Base-by-base conservation (phyloP, 192 early-diverging fungal species). In the Irineochytrium annulatum region DNA sequence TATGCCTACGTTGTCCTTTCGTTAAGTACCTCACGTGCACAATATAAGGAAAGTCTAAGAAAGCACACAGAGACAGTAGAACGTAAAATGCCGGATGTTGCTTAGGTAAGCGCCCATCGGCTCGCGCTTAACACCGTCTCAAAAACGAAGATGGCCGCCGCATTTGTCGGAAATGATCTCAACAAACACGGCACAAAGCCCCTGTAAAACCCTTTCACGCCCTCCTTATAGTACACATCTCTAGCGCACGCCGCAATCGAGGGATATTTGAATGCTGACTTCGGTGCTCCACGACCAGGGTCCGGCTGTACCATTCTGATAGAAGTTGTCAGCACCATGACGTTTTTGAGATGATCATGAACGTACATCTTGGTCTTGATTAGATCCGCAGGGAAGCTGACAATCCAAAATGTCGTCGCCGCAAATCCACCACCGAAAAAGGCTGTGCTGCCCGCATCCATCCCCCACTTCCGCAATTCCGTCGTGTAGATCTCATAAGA, bases 101-200 rank as follows among this genome's bases (percentile, higher is more conserved):
- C n/a, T n/a, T n/a, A n/a, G n/a, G n/a, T n/a, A n/a, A n/a, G n/a
- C n/a, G n/a, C n/a, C n/a, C n/a, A n/a, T n/a, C n/a, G n/a, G n/a
- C n/a, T n/a, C n/a, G n/a, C n/a, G n/a, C n/a, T n/a, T n/a, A n/a
- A 60, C 33, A 68, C 80, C 24, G 80, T 79, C 57, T 97, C 92
- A 79, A 89, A 94, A 1, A 89, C 86, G 41, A 94, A 84, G 37
- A 97, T 88, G n/a, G 92, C 93, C 24, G 88, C 88, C 33, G 91
- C 93, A 60, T 98, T 98, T 0, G 93, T 95, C 1, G 95, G 95
- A 71, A 98, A 98, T 1, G 89, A 84, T 29, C 95, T 81, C 30
- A 98, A 77, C 48, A 98, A 88, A 13, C 89, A 91, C 13, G 92
- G 93, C 13, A 88, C 52, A 67, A 95, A 95, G 24, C 95, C 91